Evolutionary conservation across 345 rosid genomes (phyloP).

Genomic region (Microthlaspi erraticum): DNA sequence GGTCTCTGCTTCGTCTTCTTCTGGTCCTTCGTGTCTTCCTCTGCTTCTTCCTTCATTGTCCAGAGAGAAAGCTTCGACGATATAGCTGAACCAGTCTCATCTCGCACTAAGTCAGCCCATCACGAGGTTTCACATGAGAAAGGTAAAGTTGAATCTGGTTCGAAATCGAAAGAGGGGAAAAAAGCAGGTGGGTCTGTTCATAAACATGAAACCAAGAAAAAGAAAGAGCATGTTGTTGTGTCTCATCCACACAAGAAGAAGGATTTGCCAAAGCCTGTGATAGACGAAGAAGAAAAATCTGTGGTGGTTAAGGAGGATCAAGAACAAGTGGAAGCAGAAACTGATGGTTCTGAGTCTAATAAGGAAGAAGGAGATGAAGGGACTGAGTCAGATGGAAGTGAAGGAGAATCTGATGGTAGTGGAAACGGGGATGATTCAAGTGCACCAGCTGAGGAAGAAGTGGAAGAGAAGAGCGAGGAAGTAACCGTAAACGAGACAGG

Average conservation of each 20-base stretch:
- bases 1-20: conserved; percentile 85
- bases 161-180: conserved; percentile 49
- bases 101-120: conserved; percentile 45
- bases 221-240: conserved; percentile 46
- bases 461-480: conserved; percentile 52
- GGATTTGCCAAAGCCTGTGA: conserved; percentile 43
- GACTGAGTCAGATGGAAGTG: conserved; percentile 57
- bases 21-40: conserved; percentile 78
- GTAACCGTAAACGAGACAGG: conserved; percentile 45
- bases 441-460: conserved; percentile 57
- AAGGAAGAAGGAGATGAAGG: conserved; percentile 55
- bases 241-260: conserved; percentile 49
- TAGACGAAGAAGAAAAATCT: conserved; percentile 42
- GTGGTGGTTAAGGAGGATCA: conserved; percentile 48
- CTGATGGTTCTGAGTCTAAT: conserved; percentile 53
- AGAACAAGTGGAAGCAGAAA: conserved; percentile 52
- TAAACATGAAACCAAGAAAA: conserved; percentile 56
- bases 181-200: conserved; percentile 52
- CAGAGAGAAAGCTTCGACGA: conserved; percentile 86
- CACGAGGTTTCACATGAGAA: conserved; percentile 38
- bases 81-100: conserved; percentile 75
- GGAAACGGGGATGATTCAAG: conserved; percentile 54
- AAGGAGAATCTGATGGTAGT: conserved; percentile 52
- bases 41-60: conserved; percentile 63
- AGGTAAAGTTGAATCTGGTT: conserved; percentile 47